Conservation (phyloP, 192 early-diverging fungal genomes). For the Glomus cerebriforme region DNA sequence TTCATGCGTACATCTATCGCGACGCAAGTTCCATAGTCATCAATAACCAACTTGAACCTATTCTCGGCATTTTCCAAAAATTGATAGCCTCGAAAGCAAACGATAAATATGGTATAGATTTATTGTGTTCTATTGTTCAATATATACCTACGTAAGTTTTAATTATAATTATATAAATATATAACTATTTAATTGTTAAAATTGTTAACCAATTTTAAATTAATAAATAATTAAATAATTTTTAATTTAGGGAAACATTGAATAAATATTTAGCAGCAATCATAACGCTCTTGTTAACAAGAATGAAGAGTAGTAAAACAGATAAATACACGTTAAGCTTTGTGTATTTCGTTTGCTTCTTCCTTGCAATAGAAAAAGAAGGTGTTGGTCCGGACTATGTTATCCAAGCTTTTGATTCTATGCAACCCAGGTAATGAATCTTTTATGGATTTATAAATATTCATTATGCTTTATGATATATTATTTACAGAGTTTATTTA, state of each 20-base stretch:
- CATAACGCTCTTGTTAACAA: constrained; percentile 45
- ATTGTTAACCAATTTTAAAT: constrained; percentile 40
- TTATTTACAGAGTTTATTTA: constrained; percentile 38
- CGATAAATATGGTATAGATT: constrained; percentile 84
- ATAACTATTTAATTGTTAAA: constrained; percentile 50
- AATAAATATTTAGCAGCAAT: constrained; percentile 53
- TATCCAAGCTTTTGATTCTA: constrained; percentile 57
- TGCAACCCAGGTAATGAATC: constrained; percentile 56
- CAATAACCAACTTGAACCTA: constrained; percentile 71
- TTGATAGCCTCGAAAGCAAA: constrained; percentile 80
- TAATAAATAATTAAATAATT: constrained; percentile 37
- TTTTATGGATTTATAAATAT: not conserved
- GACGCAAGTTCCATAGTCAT: constrained; percentile 70
- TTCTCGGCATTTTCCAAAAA: constrained; percentile 94
- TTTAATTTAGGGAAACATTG: constrained; percentile 41
- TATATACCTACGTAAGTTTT: constrained; percentile 70
- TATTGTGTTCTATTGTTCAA: constrained; percentile 77
- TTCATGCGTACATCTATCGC: constrained; percentile 84
- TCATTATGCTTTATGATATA: constrained; percentile 19
- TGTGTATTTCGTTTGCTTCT: constrained; percentile 65
- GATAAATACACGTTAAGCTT: constrained; percentile 68
- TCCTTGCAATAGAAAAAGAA: constrained; percentile 64
- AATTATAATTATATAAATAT: constrained; percentile 53
- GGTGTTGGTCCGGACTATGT: constrained; percentile 61
- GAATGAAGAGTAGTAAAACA: constrained; percentile 58